Base-by-base conservation (phyloP, 331 rosid genomes). In the Prunus yedoensis region DNA sequence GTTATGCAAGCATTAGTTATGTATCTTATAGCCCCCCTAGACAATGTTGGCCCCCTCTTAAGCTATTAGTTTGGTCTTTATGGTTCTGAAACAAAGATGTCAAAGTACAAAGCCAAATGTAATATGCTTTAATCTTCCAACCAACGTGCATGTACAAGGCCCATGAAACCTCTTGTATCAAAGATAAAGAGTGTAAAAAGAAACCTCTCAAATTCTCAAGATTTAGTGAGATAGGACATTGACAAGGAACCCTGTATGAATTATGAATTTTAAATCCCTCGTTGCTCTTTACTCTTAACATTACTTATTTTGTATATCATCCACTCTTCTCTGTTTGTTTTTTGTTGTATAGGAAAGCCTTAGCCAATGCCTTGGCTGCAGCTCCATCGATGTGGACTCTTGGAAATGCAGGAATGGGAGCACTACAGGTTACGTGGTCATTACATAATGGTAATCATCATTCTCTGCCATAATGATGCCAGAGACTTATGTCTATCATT, bases 341-440 rank as follows among this genome's bases (percentile, higher is more conserved):
- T 58, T 41, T 53, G 69, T 74, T 66, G 45, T 77, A 27, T 64
- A 94, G 97, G 77, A 84, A 81, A 85, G 99, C 99, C 45, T 74
- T 94, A 56, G 93, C 99, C 59, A 95, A 92, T 78, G 99, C 99
- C 52, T 85, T 95, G 61, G 97, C 92, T 21, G 81, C 93, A 65
- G 99, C 97, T 56, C 99, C 99, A 61, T 90, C 99, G 64, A 94
- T 88, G 92, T 94, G 99, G 99, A 89, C 90, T 68, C 92, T 92
- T 61, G 97, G 97, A 78, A 94, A 94, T 83, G 95, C 96, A 23
- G 99, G 97, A 81, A 92, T 94, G 99, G 99, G 99, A 73, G 99
- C 99, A 32, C 84, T 94, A 51, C 96, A 94, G 96, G 99, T 94
- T 46, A 32, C 41, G 15, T 51, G 46, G 46, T 2, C 50, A 3